A percentile compares a stretch with the other conserved stretches of the same genome.
Conservation (phyloP, 805 yeast genomes). For the Priceomyces carsonii region DNA sequence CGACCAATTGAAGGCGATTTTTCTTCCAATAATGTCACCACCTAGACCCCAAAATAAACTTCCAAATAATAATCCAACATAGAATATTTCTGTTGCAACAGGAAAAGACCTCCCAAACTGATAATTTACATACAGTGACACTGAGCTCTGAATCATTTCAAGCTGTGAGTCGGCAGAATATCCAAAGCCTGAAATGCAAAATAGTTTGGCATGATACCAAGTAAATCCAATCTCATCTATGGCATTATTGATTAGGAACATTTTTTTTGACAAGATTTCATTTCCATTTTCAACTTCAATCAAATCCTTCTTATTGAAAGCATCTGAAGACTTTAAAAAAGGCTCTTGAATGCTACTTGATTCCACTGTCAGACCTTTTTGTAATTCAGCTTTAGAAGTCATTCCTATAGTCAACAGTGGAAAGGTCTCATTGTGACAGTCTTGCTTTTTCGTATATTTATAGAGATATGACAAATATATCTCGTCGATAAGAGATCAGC, state of each 20-base stretch:
- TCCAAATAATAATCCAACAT: too few species aligned
- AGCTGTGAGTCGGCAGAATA: slow-evolving; percentile 57
- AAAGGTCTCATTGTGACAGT: too few species aligned
- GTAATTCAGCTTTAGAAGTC: too few species aligned
- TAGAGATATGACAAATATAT: too few species aligned
- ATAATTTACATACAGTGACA: slow-evolving; percentile 44
- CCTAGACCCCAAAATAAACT: too few species aligned
- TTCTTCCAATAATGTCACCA: too few species aligned
- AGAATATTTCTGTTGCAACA: slow-evolving; percentile 37
- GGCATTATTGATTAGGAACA: slow-evolving; percentile 29
- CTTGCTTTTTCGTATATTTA: too few species aligned
- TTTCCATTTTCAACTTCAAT: neutral
- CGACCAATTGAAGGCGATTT: too few species aligned
- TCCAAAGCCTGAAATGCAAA: slow-evolving; percentile 56
- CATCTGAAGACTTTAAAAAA: too few species aligned
- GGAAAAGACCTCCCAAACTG: slow-evolving; percentile 49
- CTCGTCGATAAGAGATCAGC: too few species aligned
- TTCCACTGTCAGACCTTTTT: neutral
- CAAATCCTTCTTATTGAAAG: too few species aligned
- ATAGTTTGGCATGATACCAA: slow-evolving; percentile 50
- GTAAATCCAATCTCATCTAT: slow-evolving; percentile 48
- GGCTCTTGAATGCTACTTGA: slow-evolving; percentile 7
- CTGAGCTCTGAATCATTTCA: slow-evolving; percentile 47
- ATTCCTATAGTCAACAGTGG: too few species aligned
- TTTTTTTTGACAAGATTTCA: slow-evolving; percentile 19